Evolutionary conservation across 2,329 filamentous ascomycete species (phyloP).

Genomic region (Aureobasidium vineae): DNA sequence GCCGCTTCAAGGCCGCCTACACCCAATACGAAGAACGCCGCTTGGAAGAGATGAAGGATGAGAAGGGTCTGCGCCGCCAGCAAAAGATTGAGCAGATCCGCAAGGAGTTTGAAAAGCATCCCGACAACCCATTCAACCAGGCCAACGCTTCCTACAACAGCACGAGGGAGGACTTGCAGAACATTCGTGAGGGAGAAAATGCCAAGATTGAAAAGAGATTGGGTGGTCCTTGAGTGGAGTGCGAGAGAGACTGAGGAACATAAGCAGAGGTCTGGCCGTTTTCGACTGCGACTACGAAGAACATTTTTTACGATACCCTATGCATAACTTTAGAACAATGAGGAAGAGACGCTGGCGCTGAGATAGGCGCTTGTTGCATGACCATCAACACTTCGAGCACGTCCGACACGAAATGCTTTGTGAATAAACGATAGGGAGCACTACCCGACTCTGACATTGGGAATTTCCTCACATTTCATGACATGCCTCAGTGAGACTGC

Average conservation of each 20-base stretch:
- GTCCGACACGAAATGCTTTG: too few species aligned
- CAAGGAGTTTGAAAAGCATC: conserved; percentile 93
- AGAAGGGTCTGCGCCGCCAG: conserved; percentile 75
- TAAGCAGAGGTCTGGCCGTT: background rate
- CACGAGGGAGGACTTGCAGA: conserved; percentile 69
- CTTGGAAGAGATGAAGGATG: conserved; percentile 78
- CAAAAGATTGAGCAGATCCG: conserved; percentile 80
- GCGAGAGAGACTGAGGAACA: background rate
- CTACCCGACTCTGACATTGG: too few species aligned
- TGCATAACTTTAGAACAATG: conserved; percentile 14
- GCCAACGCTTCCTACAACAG: conserved; percentile 69
- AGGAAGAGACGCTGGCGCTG: background rate
- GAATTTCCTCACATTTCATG: too few species aligned
- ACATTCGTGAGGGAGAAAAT: conserved; percentile 65
- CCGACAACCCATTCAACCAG: conserved; percentile 95
- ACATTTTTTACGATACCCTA: conserved; percentile 15
- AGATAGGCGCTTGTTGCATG: background rate
- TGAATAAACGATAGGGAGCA: too few species aligned
- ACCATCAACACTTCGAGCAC: background rate
- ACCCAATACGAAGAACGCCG: conserved; percentile 77
- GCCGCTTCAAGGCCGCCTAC: conserved; percentile 82
- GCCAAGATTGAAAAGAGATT: conserved; percentile 72
- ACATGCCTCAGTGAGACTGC: too few species aligned
- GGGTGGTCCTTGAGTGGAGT: conserved; percentile 34
- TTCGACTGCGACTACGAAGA: background rate